Evolutionary conservation across 768 basidiomycete species (phyloP).

Genomic region (Leccinum variicolor): DNA sequence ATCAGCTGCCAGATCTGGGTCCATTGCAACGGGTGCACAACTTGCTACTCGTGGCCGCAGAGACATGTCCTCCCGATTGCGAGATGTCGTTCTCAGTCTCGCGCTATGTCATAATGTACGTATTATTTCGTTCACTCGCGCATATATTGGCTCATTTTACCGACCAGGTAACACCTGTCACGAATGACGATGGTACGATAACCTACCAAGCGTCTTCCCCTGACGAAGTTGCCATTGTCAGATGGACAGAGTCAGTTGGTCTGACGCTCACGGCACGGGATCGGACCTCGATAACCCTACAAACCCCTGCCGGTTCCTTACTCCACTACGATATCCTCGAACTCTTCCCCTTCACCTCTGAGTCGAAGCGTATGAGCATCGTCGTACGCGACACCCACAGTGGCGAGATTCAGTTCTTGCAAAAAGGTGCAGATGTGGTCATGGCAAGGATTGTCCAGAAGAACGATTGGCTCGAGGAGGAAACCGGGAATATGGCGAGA

Average conservation of each 20-base stretch:
- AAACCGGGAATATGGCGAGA: constrained; percentile 97
- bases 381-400: constrained; percentile 77
- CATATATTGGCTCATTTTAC: background rate
- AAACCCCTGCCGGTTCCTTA: constrained; percentile 59
- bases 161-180: constrained; percentile 89
- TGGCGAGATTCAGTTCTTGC: constrained; percentile 83
- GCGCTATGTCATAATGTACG: constrained; percentile 94
- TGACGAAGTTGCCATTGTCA: constrained; percentile 98
- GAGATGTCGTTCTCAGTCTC: constrained; percentile 89
- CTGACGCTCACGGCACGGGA: constrained; percentile 86
- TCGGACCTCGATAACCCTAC: constrained; percentile 85
- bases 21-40: constrained; percentile 71
- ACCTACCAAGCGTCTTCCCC: constrained; percentile 99
- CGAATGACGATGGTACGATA: constrained; percentile 89
- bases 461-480: constrained; percentile 99
- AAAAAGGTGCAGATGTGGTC: constrained; percentile 98
- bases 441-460: constrained; percentile 93
- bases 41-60: constrained; percentile 83
- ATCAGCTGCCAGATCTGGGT: constrained; percentile 47
- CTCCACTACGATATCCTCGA: constrained; percentile 84
- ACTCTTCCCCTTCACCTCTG: constrained; percentile 97
- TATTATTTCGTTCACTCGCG: background rate
- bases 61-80: constrained; percentile 92
- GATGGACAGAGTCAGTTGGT: constrained; percentile 95
- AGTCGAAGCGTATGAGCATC: constrained; percentile 99